Base-by-base conservation (phyloP, 192 early-diverging fungal genomes). In the Coemansia sp. region DNA sequence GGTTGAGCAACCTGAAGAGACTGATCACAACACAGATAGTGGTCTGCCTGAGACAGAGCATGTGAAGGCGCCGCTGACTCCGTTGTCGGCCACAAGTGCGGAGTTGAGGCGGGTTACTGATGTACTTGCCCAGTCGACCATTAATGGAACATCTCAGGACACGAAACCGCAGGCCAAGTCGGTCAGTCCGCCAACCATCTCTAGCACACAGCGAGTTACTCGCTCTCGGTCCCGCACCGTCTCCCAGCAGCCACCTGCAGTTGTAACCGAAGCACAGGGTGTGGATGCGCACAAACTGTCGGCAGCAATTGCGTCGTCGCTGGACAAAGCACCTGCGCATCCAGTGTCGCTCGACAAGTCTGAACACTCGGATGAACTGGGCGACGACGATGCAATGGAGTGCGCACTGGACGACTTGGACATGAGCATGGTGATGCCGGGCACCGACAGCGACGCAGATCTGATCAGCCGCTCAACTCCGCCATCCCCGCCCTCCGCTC, bases 381-480 rank as follows among this genome's bases (percentile, higher is more conserved):
- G 11, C 4, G 42, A 49, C 3, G 54, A 38, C 15, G 56, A 56
- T 7, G 47, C 50, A 5, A 68, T 68, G 66, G 66, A 68, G 17
- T 53, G 56, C 23, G 47, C 51, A 17, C 31, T 51, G 31, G 55
- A 40, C 10, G 67, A 66, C 8, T 51, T 73, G 48, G 76, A 69
- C 11, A 49, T 69, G 50, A 62, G 76, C 51, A 72, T 79, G 71
- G 76, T 64, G 28, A 44, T 79, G 36, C 63, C 76, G 0, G 61
- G 59, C 11, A 49, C 23, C 9, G 71, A 72, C 62, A 57, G 14
- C 52, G 68, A 69, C 34, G 65, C 55, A 21, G 77, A 80, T 23
- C 64, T 74, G 65, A 80, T 80, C 48, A 74, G 77, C 65, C 62
- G 65, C 25, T 80, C 77, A 2, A 80, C 77, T 11, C 77, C 77